phyloP scores from a whole-genome alignment of 2,329 filamentous ascomycete genomes.

The Rhynchosporium agropyri region DNA sequence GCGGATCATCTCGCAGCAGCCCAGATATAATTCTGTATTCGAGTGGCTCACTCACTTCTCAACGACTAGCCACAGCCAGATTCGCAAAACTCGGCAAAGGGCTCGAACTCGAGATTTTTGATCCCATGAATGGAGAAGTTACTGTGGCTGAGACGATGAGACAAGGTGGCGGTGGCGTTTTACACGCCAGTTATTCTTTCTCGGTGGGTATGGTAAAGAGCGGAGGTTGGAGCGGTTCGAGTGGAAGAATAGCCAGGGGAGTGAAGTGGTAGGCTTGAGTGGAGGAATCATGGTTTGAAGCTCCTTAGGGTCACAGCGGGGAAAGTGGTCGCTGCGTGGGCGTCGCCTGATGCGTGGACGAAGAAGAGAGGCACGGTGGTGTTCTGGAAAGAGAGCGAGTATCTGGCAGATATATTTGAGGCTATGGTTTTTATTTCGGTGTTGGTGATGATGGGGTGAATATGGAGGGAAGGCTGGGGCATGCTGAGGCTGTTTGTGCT shows the following conservation, averaged over 20 bases:
- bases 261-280: constrained; percentile 25
- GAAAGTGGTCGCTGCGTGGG: constrained; percentile 31
- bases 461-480: constrained; percentile 12
- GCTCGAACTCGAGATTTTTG: neutral
- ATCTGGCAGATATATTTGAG: constrained; percentile 29
- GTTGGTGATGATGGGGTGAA: constrained; percentile 27
- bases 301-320: constrained; percentile 24
- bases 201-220: neutral
- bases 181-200: neutral
- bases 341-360: constrained; percentile 20
- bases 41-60: neutral
- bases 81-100: constrained; percentile 9
- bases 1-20: constrained; percentile 14
- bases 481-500: neutral
- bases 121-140: neutral
- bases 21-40: constrained; percentile 29
- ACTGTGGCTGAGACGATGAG: neutral
- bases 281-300: constrained; percentile 30
- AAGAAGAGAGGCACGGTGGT: constrained; percentile 33
- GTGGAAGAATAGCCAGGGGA: constrained; percentile 29
- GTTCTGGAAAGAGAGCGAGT: constrained; percentile 26
- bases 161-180: neutral
- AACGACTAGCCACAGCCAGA: constrained; percentile 29
- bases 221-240: constrained; percentile 23
- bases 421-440: constrained; percentile 25